These are phyloP conservation scores for Mycocentrospora acerina DNA, from an alignment of 2,329 filamentous ascomycete genomes.

Conservation along the genomic window DNA sequence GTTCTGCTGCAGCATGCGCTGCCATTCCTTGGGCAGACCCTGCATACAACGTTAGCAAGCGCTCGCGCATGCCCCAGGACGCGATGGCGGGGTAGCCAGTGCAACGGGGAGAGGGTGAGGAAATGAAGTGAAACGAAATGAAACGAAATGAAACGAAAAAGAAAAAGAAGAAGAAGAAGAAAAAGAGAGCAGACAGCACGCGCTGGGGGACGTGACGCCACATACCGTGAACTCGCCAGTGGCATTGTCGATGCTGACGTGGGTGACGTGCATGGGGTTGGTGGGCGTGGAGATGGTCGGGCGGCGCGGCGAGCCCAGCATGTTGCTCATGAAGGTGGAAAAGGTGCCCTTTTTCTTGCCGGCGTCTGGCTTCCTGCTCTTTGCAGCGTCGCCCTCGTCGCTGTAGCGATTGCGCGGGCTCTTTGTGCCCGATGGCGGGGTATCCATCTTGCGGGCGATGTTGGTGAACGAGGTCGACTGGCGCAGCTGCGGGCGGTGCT, in stretches of 20 bases:
- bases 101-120: no score
- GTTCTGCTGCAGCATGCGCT: slow-evolving; percentile 89
- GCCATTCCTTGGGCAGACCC: slow-evolving; percentile 98
- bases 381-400: slow-evolving; percentile 34
- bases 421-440: slow-evolving; percentile 39
- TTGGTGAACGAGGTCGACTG: slow-evolving; percentile 47
- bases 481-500: slow-evolving; percentile 36
- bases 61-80: slow-evolving; percentile 2
- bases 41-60: slow-evolving; percentile 45
- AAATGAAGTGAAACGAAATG: no score
- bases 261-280: slow-evolving; percentile 96
- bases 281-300: slow-evolving; percentile 96
- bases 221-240: slow-evolving; percentile 92
- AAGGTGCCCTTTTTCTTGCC: slow-evolving; percentile 46
- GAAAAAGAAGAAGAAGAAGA: slow-evolving; percentile 1
- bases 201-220: slow-evolving; percentile 9
- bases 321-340: slow-evolving; percentile 43
- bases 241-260: slow-evolving; percentile 94
- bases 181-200: not conserved
- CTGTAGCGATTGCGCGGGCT: slow-evolving; percentile 44
- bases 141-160: no score
- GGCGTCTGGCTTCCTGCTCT: slow-evolving; percentile 37
- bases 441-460: slow-evolving; percentile 48
- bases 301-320: slow-evolving; percentile 70
- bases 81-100: slow-evolving; percentile 6